A percentile compares a stretch with the other conserved stretches of the same genome.
Conservation (phyloP, 2,329 filamentous ascomycete genomes). For the Davidsoniella eucalypti region DNA sequence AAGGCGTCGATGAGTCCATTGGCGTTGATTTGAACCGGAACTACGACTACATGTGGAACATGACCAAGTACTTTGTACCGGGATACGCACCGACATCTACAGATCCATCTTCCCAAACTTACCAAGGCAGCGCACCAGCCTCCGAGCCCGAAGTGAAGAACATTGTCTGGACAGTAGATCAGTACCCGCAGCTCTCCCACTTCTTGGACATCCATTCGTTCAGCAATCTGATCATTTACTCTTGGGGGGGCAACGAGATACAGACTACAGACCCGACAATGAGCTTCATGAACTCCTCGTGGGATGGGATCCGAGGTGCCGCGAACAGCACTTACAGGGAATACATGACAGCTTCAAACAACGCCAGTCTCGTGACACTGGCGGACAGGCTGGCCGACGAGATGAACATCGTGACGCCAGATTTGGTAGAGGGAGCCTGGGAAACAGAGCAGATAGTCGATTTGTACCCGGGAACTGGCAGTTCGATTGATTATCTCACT, state of each 20-base stretch:
- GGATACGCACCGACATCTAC: constrained; percentile 24
- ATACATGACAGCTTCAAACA: constrained; percentile 24
- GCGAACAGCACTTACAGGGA: constrained; percentile 28
- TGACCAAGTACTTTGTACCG: constrained; percentile 25
- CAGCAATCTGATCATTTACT: constrained; percentile 34
- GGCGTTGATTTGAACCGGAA: constrained; percentile 37
- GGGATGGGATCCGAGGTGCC: constrained; percentile 31
- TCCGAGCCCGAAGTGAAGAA: constrained; percentile 41
- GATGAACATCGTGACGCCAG: constrained; percentile 11
- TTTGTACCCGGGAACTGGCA: constrained; percentile 30
- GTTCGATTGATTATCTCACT: constrained; percentile 30
- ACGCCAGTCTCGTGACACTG: constrained; percentile 21
- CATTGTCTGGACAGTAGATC: constrained; percentile 34
- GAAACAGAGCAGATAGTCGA: constrained; percentile 23
- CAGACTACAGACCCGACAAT: constrained; percentile 28
- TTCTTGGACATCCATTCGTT: constrained; percentile 43
- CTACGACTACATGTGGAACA: constrained; percentile 42
- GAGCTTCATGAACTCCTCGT: constrained; percentile 36
- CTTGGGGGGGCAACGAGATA: constrained; percentile 39
- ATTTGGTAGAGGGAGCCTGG: constrained; percentile 17
- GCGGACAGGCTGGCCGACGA: constrained; percentile 23
- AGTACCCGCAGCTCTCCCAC: constrained; percentile 34
- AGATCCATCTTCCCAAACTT: constrained; percentile 28
- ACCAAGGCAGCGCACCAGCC: constrained; percentile 32
- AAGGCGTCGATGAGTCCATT: constrained; percentile 15